phyloP scores from a whole-genome alignment of 768 basidiomycete species.

The Zangia roseola region DNA sequence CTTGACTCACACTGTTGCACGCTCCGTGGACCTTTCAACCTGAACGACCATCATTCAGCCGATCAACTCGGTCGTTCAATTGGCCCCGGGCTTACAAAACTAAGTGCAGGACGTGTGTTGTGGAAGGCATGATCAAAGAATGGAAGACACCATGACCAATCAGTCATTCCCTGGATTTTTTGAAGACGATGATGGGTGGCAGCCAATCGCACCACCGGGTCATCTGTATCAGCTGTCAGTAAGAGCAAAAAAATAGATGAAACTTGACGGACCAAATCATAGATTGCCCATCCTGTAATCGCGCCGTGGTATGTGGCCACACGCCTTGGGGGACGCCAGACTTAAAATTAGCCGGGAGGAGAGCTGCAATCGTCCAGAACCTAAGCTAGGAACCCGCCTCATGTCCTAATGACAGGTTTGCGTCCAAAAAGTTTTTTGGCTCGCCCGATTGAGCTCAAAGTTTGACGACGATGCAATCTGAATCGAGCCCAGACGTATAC shows the following conservation, averaged over 20 bases:
- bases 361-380: too few relatives aligned
- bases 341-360: too few relatives aligned
- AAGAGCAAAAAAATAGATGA: neutral
- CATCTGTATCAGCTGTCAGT: neutral
- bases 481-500: too few relatives aligned
- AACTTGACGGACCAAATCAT: too few relatives aligned
- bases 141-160: slow-evolving; percentile 3
- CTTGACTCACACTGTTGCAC: neutral
- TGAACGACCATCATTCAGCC: neutral
- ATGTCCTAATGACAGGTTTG: too few relatives aligned
- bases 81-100: neutral
- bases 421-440: too few relatives aligned
- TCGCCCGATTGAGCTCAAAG: too few relatives aligned
- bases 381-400: too few relatives aligned
- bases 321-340: too few relatives aligned
- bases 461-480: too few relatives aligned
- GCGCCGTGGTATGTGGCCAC: too few relatives aligned
- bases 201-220: neutral
- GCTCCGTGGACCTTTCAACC: slow-evolving; percentile 1
- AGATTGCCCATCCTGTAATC: too few relatives aligned
- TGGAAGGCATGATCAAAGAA: neutral
- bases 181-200: neutral
- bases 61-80: neutral
- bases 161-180: neutral
- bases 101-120: neutral